Base-by-base conservation (phyloP, 139 green algal species). In the Raphidocelis subcapitata region DNA sequence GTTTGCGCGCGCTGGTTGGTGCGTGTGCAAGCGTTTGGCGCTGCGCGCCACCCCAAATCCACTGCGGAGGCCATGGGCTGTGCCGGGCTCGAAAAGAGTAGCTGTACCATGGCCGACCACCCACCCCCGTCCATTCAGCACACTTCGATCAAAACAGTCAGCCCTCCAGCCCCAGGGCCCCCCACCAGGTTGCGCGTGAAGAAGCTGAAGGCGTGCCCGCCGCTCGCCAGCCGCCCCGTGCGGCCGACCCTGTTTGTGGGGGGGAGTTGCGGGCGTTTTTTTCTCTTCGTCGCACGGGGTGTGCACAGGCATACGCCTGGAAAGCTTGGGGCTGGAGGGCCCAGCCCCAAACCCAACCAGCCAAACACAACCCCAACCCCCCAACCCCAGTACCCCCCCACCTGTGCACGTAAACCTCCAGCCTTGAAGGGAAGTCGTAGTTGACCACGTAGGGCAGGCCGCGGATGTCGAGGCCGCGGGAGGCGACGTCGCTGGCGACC, bases 381-480 rank as follows among this genome's bases (percentile, higher is more conserved):
- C n/a, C n/a, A n/a, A n/a, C n/a, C 1, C 94, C 95, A 1, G 95
- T 98, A 24, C 95, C 82, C 0, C 94, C 94, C 51, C 97, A 92
- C 3, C 93, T 80, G 85, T 98, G 94, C 26, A 98, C 86, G 84
- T 98, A 98, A 3, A 88, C 82, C 62, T 98, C 93, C 21, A 97
- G 69, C 33, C 75, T 86, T 33, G 57, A 35, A 24, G 94, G 94
- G 76, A 95, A 95, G 73, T 97, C 93, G 63, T 97, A 97, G 82
- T 95, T 95, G 36, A 97, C 86, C 0, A 96, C 85, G 66, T 94
- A 93, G 23, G 91, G 86, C 77, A 97, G 84, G 8, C 57, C 63
- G 14, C 72, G 73, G 69, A 97, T 89, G 86, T 97, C 83, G 63
- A 97, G 81, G 2, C 92, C 92, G 0, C 92, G 74, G 0, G 85